Evolutionary conservation across 2,329 filamentous ascomycete species (phyloP).

Genomic region (Dothideomycetes sp.): DNA sequence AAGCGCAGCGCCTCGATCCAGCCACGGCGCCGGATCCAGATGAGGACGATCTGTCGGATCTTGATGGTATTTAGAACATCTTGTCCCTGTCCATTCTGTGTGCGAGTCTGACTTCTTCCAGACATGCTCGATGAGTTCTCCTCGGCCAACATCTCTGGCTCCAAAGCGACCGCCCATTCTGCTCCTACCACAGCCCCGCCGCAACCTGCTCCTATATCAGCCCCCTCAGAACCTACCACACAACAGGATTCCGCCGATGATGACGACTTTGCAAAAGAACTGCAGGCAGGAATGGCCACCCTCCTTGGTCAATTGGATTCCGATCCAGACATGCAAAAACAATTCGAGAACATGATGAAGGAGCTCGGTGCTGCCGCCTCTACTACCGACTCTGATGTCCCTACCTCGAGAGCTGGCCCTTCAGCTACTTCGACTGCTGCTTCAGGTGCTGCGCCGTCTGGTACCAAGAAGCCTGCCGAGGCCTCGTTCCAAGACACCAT

Average conservation of each 20-base stretch:
- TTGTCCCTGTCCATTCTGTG: no score
- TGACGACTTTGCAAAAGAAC: conserved; percentile 69
- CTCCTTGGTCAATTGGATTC: conserved; percentile 60
- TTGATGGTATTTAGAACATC: no score
- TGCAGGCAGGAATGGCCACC: conserved; percentile 85
- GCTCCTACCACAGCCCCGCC: conserved; percentile 21
- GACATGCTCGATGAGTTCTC: conserved; percentile 85
- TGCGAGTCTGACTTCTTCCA: no score
- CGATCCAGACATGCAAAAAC: conserved; percentile 57
- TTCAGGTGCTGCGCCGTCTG: conserved; percentile 12
- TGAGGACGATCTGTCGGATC: conserved; percentile 81
- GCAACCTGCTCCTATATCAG: conserved; percentile 9
- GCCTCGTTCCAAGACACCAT: conserved; percentile 80
- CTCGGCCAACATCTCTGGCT: conserved; percentile 47
- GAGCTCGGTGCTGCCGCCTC: conserved; percentile 43
- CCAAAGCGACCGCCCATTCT: conserved; percentile 24
- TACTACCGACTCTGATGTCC: conserved; percentile 16
- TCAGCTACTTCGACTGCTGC: neutral
- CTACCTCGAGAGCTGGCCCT: conserved; percentile 12
- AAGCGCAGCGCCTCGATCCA: conserved; percentile 4
- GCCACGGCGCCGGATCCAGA: conserved; percentile 63
- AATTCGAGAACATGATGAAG: conserved; percentile 70
- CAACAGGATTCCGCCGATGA: conserved; percentile 33
- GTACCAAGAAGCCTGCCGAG: conserved; percentile 5
- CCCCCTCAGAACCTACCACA: conserved; percentile 17